Evolutionary conservation across 257 asterid genomes (phyloP).

Genomic region (Nicotiana paniculata): DNA sequence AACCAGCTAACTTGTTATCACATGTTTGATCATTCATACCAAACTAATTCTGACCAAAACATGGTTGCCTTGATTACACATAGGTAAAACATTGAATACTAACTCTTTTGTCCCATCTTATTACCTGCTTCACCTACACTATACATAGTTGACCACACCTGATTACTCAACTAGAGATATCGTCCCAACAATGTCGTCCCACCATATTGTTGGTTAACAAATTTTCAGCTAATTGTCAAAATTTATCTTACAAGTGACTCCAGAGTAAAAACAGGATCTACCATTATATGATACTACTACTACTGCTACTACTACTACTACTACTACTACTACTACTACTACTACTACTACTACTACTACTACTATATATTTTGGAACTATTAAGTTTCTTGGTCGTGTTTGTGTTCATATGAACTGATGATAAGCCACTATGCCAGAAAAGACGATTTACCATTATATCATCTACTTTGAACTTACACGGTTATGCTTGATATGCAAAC

Average conservation of each 20-base stretch:
- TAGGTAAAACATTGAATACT: neutral
- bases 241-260: neutral
- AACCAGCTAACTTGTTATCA: too few relatives aligned
- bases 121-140: neutral
- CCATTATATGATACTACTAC: neutral
- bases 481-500: neutral
- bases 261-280: neutral
- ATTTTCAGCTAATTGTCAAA: neutral
- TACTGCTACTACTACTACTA: too few relatives aligned
- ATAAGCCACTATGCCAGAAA: neutral
- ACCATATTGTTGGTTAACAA: neutral
- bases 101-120: neutral
- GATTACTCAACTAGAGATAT: neutral
- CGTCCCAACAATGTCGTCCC: neutral
- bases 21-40: too few relatives aligned
- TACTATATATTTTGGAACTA: too few relatives aligned
- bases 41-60: too few relatives aligned
- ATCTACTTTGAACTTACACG: neutral
- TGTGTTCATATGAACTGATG: neutral
- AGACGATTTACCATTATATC: neutral
- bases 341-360: too few relatives aligned
- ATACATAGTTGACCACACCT: neutral
- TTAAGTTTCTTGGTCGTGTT: neutral
- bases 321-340: too few relatives aligned
- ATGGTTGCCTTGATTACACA: too few relatives aligned